Evolutionary conservation across 805 yeast genomes (phyloP), one percentile per base, ranked within the genome.

Genomic region (Spathaspora girioi): DNA sequence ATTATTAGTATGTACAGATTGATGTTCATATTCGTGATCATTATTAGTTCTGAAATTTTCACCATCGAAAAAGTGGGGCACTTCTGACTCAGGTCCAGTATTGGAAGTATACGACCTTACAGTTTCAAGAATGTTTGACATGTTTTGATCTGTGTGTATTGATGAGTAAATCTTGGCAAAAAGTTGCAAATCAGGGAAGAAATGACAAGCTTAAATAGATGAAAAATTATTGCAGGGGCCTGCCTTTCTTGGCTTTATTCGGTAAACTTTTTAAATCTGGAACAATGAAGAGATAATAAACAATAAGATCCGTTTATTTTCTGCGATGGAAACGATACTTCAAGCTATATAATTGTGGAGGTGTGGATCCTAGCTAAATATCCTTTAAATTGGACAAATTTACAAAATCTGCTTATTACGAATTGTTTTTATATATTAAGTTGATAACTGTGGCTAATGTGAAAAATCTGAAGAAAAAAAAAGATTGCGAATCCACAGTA

Each of bases 41-140:
- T 57, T 63, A 47, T 60, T 63, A 40, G 63, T 55, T 47, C 45
- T 52, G 14, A 29, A 29, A 10, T 35, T 49, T 41, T 51, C 53
- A n/a, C 50, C 52, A 42, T 59, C 59, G 43, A 57, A 60, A 15
- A 62, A 50, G 18, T 59, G 55, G 20, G 67, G 68, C 2, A 65
- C 59, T 38, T 54, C 54, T 11, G 68, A 63, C 44, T 57, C 58
- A 4, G 59, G 56, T 15, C 43, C 48, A 29, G 47, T 48, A 11
- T 53, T 48, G 3, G 55, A 50, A 18, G 51, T 43, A 5, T 50
- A 41, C 1, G 53, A 48, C 32, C 43, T 49, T 2, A 54, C 51
- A 9, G 45, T 51, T 7, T 51, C 45, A 11, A 54, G 45, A 14
- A 54, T 17, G 26, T 54, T 46, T 26, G 58, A 50, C 58, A 55